Conservation (phyloP, 75 land plant genomes). For the Cunninghamia lanceolata region DNA sequence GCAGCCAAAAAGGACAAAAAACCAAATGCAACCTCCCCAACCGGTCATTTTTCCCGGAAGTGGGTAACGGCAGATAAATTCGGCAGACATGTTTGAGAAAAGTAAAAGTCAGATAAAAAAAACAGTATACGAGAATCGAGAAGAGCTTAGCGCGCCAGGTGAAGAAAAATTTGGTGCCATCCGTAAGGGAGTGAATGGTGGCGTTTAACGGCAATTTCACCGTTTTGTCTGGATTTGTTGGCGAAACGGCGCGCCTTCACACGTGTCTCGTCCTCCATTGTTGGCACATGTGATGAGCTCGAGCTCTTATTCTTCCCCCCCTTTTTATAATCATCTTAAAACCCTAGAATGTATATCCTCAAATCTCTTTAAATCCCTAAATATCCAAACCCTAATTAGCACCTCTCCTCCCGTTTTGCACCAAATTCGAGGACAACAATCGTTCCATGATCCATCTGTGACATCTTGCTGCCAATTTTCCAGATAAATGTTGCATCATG, state of each 20-base stretch:
- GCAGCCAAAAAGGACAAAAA: not conserved
- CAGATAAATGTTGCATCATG: not conserved
- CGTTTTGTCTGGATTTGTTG: conserved; percentile 6
- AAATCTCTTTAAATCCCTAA: not conserved
- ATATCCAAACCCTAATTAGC: not conserved
- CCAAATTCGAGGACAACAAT: not conserved
- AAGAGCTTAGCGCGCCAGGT: conserved; percentile 1
- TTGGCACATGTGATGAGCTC: not conserved
- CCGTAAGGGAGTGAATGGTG: not conserved
- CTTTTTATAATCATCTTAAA: no score
- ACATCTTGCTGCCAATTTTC: not conserved
- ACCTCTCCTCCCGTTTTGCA: not conserved
- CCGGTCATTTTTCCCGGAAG: not conserved
- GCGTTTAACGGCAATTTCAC: conserved; percentile 8
- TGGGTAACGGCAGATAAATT: not conserved
- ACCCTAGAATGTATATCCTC: no score
- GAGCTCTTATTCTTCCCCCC: not conserved
- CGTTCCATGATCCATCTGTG: not conserved
- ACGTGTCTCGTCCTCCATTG: not conserved
- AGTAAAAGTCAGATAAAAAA: not conserved
- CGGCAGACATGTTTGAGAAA: not conserved
- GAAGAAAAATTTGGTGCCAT: not conserved
- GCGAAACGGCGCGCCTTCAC: conserved; percentile 5
- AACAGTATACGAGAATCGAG: not conserved
- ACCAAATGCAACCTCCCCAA: not conserved